Percentiles rank a stretch among this genome's conserved stretches.
Conservation (phyloP, 192 early-diverging fungal species). For the Umbelopsis sp. region DNA sequence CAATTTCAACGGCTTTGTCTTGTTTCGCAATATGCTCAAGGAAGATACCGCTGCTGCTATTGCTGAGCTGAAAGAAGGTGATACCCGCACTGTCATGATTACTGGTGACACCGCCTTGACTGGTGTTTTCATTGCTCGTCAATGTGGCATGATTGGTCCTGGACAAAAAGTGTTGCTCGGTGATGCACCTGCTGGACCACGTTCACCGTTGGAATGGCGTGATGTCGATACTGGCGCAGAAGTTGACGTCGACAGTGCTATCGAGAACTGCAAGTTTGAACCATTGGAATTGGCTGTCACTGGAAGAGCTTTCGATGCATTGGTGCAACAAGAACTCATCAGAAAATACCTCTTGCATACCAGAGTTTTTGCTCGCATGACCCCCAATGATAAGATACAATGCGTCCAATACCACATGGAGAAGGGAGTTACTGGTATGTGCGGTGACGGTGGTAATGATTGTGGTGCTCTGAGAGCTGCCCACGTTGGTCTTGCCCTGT, state of each 20-base stretch:
- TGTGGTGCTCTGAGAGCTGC: slow-evolving; percentile 80
- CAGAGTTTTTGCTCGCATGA: slow-evolving; percentile 81
- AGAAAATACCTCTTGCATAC: slow-evolving; percentile 65
- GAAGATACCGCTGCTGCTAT: slow-evolving; percentile 70
- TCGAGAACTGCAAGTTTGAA: slow-evolving; percentile 29
- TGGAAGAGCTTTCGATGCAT: slow-evolving; percentile 64
- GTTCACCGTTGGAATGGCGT: slow-evolving; percentile 50
- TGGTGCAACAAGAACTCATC: slow-evolving; percentile 46
- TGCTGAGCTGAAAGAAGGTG: slow-evolving; percentile 65
- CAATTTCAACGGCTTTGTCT: slow-evolving; percentile 59
- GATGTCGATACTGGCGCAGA: slow-evolving; percentile 58
- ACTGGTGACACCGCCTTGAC: slow-evolving; percentile 82
- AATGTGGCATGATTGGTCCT: slow-evolving; percentile 65
- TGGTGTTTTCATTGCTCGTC: slow-evolving; percentile 69
- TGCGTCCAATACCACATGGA: slow-evolving; percentile 81
- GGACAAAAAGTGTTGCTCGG: slow-evolving; percentile 60
- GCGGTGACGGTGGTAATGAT: slow-evolving; percentile 89
- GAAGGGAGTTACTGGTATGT: slow-evolving; percentile 80
- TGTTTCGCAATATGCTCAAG: slow-evolving; percentile 82
- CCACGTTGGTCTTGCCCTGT: slow-evolving; percentile 80
- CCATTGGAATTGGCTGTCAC: slow-evolving; percentile 73
- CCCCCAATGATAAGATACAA: slow-evolving; percentile 75
- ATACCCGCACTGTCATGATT: slow-evolving; percentile 78
- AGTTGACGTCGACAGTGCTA: slow-evolving; percentile 42
- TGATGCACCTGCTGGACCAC: slow-evolving; percentile 34